Evolutionary conservation across 108 stramenopile species (phyloP).

Genomic region (Aureococcus anophagefferens): DNA sequence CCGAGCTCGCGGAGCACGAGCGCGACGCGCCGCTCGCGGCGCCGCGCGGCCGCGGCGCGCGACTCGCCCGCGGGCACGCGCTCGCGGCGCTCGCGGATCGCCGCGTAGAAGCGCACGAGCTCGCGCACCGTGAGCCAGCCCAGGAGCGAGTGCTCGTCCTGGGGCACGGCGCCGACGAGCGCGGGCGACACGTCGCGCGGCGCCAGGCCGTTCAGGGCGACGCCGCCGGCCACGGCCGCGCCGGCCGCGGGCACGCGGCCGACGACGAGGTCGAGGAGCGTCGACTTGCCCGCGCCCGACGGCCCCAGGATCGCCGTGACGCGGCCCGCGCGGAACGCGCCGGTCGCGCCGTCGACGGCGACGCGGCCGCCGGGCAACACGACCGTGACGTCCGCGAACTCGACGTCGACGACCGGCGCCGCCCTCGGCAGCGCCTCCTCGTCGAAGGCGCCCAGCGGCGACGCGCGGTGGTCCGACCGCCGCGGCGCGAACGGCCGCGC

Average conservation of each 20-base stretch:
- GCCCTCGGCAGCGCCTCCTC: neutral
- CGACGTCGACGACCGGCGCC: neutral
- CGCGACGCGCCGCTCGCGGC: neutral
- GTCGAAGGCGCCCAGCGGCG: no score
- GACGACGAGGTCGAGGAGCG: slow-evolving; percentile 10
- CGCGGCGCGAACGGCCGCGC: no score
- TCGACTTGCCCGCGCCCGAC: slow-evolving; percentile 22
- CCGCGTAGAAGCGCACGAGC: slow-evolving; percentile 22
- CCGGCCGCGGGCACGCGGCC: neutral
- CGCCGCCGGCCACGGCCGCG: neutral
- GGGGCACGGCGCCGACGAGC: slow-evolving; percentile 20
- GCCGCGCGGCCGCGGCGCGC: neutral
- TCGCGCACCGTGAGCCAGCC: slow-evolving; percentile 26
- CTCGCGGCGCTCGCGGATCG: slow-evolving; percentile 1
- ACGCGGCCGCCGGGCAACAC: neutral
- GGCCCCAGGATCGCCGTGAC: slow-evolving; percentile 29
- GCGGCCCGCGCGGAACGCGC: slow-evolving; percentile 6
- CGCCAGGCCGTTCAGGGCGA: neutral
- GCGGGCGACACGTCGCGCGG: neutral
- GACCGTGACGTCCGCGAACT: neutral
- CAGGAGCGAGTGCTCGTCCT: slow-evolving; percentile 30
- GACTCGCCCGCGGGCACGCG: neutral
- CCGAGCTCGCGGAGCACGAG: slow-evolving; percentile 3
- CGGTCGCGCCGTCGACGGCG: neutral
- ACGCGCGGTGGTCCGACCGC: no score